These are phyloP conservation scores for Aspergillus clavatus DNA, from an alignment of 2,329 filamentous ascomycete genomes.

Conservation along the genomic window DNA sequence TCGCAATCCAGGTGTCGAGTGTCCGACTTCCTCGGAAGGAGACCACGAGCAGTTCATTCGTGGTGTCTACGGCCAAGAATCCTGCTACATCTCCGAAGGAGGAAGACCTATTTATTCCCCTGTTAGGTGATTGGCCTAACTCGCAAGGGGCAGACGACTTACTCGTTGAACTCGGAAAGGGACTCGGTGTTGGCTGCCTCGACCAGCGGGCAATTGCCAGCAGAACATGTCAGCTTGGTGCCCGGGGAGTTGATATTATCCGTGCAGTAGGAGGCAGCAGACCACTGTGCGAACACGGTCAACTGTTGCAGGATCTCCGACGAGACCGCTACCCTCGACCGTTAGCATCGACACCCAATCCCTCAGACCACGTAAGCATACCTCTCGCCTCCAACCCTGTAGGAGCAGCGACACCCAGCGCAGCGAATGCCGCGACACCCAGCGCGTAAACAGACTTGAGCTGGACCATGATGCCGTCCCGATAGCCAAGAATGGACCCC, in stretches of 20 bases:
- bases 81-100: slow-evolving; percentile 42
- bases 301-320: slow-evolving; percentile 39
- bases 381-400: slow-evolving; percentile 7
- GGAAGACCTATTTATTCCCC: slow-evolving; percentile 1
- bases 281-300: slow-evolving; percentile 48
- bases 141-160: slow-evolving; percentile 13
- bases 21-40: slow-evolving; percentile 34
- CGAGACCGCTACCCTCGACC: slow-evolving; percentile 32
- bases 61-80: slow-evolving; percentile 44
- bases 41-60: slow-evolving; percentile 36
- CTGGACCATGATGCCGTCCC: neutral
- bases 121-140: neutral
- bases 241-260: slow-evolving; percentile 44
- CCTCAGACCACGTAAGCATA: neutral
- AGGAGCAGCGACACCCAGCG: slow-evolving; percentile 18
- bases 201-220: slow-evolving; percentile 47
- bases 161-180: slow-evolving; percentile 48
- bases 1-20: slow-evolving; percentile 30
- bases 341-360: neutral
- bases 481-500: neutral
- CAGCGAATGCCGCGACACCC: slow-evolving; percentile 11
- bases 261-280: slow-evolving; percentile 51
- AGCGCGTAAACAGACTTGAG: slow-evolving; percentile 1
- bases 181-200: slow-evolving; percentile 44
- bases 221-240: slow-evolving; percentile 42